Evolutionary conservation across 78 protist genomes (phyloP).

Genomic region (Emiliania huxleyi): DNA sequence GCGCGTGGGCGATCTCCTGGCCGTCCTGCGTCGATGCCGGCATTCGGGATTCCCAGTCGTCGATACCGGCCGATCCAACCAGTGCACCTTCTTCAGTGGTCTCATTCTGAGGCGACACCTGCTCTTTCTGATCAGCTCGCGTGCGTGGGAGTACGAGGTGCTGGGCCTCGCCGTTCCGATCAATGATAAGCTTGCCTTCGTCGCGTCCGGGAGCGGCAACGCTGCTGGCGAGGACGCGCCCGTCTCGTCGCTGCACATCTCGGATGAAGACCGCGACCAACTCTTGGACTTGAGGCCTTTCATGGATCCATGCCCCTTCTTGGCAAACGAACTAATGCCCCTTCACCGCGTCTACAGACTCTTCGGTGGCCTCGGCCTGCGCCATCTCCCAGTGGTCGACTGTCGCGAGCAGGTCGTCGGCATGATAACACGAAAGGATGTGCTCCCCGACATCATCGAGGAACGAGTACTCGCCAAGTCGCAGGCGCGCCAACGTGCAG

Average conservation of each 20-base stretch:
- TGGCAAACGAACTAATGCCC: background rate
- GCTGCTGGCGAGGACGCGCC: background rate
- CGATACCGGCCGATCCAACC: background rate
- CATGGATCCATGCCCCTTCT: background rate
- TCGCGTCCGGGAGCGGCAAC: background rate
- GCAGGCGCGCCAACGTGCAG: too few relatives aligned
- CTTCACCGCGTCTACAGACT: slow-evolving; percentile 58
- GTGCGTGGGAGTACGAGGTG: background rate
- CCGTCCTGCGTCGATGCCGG: background rate
- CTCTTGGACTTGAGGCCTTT: background rate
- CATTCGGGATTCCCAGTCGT: slow-evolving; percentile 43
- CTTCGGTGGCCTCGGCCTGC: slow-evolving; percentile 77
- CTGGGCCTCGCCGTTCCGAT: background rate
- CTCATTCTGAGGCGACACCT: background rate
- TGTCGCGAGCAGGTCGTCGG: slow-evolving; percentile 66
- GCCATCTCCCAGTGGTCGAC: slow-evolving; percentile 78
- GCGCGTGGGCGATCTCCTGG: background rate
- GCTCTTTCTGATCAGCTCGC: background rate
- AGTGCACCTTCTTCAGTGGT: background rate
- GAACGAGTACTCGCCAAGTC: too few relatives aligned
- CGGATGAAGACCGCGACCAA: background rate
- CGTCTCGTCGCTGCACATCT: background rate
- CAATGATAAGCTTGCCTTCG: background rate
- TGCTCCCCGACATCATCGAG: slow-evolving; percentile 39
- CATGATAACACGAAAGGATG: slow-evolving; percentile 79